Evolutionary conservation across 2,329 filamentous ascomycete genomes (phyloP).

Genomic region (Penicillium sp.): DNA sequence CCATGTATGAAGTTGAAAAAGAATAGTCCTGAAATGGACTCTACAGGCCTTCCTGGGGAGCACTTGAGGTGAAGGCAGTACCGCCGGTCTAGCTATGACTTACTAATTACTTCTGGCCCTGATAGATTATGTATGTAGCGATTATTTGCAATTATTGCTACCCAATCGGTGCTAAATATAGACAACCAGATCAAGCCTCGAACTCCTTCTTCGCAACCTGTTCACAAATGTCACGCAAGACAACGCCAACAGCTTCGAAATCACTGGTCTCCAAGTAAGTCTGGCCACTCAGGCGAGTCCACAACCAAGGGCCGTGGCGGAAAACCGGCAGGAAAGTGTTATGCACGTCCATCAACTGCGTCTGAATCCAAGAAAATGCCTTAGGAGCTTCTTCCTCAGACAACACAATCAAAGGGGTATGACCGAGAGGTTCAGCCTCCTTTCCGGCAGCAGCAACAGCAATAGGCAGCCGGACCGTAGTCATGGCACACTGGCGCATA

Average conservation of each 20-base stretch:
- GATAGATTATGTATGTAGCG: neutral
- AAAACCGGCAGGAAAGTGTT: slow-evolving; percentile 70
- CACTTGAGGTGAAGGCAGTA: neutral
- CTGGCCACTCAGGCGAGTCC: slow-evolving; percentile 74
- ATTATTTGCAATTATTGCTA: neutral
- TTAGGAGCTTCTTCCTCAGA: slow-evolving; percentile 40
- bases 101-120: neutral
- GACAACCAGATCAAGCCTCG: neutral
- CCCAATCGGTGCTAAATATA: neutral
- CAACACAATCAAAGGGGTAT: slow-evolving; percentile 24
- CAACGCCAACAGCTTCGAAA: slow-evolving; percentile 66
- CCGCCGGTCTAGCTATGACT: neutral
- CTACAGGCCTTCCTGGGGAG: neutral
- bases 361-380: slow-evolving; percentile 59
- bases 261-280: slow-evolving; percentile 78
- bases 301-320: slow-evolving; percentile 61
- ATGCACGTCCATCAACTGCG: slow-evolving; percentile 56
- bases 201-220: slow-evolving; percentile 49
- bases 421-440: neutral
- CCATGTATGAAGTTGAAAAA: neutral
- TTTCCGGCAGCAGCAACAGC: slow-evolving; percentile 24
- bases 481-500: slow-evolving; percentile 65
- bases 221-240: slow-evolving; percentile 58
- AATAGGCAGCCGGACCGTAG: slow-evolving; percentile 72
- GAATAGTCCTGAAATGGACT: neutral